Percentiles rank a stretch among this genome's conserved stretches.
These are phyloP conservation scores for Brassica nigra DNA, from an alignment of 345 rosid genomes.

Conservation along the genomic window DNA sequence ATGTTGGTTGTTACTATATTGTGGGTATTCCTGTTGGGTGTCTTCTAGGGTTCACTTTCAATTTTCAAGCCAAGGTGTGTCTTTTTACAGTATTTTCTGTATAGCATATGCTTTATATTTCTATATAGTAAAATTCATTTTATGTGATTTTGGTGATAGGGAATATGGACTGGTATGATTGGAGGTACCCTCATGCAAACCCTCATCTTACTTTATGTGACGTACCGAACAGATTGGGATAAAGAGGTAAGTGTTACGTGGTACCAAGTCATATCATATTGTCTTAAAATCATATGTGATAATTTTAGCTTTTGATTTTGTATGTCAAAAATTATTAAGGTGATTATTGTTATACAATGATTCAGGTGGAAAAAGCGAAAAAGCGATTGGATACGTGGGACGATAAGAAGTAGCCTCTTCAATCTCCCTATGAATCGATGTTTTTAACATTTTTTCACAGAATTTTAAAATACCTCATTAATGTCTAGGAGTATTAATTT, in stretches of 20 bases:
- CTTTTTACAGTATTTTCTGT: background rate
- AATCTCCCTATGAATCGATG: too few species aligned
- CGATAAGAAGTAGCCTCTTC: conserved; percentile 42
- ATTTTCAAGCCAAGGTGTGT: conserved; percentile 54
- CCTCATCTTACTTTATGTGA: conserved; percentile 50
- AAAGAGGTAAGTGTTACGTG: conserved; percentile 46
- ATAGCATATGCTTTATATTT: background rate
- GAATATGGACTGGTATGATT: conserved; percentile 68
- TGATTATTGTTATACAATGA: background rate
- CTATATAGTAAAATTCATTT: background rate
- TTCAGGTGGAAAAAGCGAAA: conserved; percentile 65
- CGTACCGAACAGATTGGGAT: conserved; percentile 58
- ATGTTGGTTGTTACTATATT: conserved; percentile 60
- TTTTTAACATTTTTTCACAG: too few species aligned
- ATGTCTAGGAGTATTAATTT: too few species aligned
- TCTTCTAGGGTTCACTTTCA: conserved; percentile 58
- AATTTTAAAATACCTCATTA: too few species aligned
- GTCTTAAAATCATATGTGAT: background rate
- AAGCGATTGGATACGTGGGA: conserved; percentile 65
- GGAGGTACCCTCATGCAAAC: conserved; percentile 68
- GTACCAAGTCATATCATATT: background rate
- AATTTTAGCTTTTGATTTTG: background rate
- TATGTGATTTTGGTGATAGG: conserved; percentile 34
- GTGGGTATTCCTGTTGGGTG: conserved; percentile 60
- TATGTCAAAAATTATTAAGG: background rate